Percentiles rank a stretch among this genome's conserved stretches.
Conservation (phyloP, 148 eudicot species). For the Gaultheria prostrata region DNA sequence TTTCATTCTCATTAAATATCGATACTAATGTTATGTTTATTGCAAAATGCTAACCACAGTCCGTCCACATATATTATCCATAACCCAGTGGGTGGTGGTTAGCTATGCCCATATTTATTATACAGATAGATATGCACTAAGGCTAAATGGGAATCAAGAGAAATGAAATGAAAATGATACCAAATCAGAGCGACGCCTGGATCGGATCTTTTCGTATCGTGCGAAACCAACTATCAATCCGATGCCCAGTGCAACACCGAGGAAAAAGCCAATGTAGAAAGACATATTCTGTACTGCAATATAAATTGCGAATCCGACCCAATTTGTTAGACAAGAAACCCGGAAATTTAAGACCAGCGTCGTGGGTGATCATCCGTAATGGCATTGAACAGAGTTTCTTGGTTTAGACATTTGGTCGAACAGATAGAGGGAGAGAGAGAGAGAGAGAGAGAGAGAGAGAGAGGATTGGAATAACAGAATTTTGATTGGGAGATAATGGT, state of each 20-base stretch:
- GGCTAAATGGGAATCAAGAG: conserved; percentile 1
- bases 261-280: conserved; percentile 44
- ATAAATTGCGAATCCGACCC: not conserved
- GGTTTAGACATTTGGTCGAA: not conserved
- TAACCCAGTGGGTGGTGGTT: too few relatives aligned
- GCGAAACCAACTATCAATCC: conserved; percentile 59
- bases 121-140: not conserved
- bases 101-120: too few relatives aligned
- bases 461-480: not conserved
- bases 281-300: conserved; percentile 38
- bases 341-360: conserved; percentile 12
- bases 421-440: not conserved
- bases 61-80: too few relatives aligned
- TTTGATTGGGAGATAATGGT: conserved; percentile 21
- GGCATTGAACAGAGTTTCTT: conserved; percentile 2
- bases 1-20: not conserved
- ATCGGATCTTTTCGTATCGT: conserved; percentile 45
- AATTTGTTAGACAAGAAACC: conserved; percentile 20
- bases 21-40: not conserved
- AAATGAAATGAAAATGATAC: conserved; percentile 29
- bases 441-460: not conserved
- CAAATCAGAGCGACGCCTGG: conserved; percentile 63
- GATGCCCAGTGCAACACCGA: conserved; percentile 63
- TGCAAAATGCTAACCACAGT: too few relatives aligned
- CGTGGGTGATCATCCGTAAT: conserved; percentile 5